phyloP scores from a whole-genome alignment of 495 filamentous ascomycete genomes.

The Amniculicola lignicola region DNA sequence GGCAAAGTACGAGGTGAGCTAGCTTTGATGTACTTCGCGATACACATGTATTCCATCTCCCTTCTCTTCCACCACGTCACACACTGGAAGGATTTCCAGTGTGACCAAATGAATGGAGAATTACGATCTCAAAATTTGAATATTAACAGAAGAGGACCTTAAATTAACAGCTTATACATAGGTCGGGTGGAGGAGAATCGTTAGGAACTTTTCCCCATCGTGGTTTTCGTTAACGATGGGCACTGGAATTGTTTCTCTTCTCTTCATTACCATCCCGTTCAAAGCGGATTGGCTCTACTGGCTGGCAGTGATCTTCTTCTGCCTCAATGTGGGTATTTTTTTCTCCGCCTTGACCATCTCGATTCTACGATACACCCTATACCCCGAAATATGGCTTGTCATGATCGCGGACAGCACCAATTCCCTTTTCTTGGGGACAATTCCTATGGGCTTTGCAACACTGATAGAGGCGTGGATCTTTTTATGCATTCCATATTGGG shows the following conservation, averaged over 20 bases:
- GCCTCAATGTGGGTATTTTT: slow-evolving; percentile 46
- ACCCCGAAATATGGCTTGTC: slow-evolving; percentile 56
- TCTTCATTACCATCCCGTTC: slow-evolving; percentile 39
- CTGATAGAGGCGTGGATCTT: slow-evolving; percentile 56
- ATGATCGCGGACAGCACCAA: slow-evolving; percentile 60
- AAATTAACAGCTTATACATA: not conserved
- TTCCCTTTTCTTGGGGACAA: slow-evolving; percentile 59
- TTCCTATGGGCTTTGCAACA: slow-evolving; percentile 64
- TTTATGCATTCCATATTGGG: slow-evolving; percentile 58
- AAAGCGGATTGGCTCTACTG: slow-evolving; percentile 37
- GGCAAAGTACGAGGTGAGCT: slow-evolving; percentile 31
- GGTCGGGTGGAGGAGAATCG: slow-evolving; percentile 38
- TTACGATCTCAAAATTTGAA: no score
- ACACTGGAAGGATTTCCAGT: no score
- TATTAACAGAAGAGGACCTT: no score
- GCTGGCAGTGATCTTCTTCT: slow-evolving; percentile 40
- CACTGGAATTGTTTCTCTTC: slow-evolving; percentile 39
- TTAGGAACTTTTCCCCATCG: slow-evolving; percentile 40
- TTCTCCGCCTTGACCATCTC: slow-evolving; percentile 45
- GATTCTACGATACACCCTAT: slow-evolving; percentile 55
- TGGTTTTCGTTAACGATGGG: slow-evolving; percentile 45
- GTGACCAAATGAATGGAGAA: no score
- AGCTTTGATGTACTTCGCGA: no score
- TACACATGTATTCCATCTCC: no score
- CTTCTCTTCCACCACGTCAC: no score